These are phyloP conservation scores for Meyerozyma sp. DNA, from an alignment of 1,139 yeast species.

Conservation along the genomic window DNA sequence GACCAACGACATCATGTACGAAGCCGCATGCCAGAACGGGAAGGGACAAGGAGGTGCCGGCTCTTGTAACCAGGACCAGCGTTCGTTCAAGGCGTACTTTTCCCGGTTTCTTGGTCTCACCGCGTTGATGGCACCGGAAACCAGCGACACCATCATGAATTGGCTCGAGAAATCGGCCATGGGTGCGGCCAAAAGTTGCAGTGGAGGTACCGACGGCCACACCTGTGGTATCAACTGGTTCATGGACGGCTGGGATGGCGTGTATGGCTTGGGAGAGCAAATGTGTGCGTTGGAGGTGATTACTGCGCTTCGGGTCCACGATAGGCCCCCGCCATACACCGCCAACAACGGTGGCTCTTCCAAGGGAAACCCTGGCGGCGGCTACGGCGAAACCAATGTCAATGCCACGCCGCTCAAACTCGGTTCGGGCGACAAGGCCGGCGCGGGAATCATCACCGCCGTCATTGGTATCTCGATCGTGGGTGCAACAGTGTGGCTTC, in stretches of 20 bases:
- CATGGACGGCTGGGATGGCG: conserved; percentile 50
- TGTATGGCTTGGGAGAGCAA: conserved; percentile 75
- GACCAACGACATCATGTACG: conserved; percentile 48
- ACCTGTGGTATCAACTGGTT: conserved; percentile 74
- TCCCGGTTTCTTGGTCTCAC: conserved; percentile 62
- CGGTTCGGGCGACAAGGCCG: conserved; percentile 10
- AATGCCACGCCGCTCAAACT: conserved; percentile 7
- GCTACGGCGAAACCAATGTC: conserved; percentile 23
- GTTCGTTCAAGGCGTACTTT: conserved; percentile 71
- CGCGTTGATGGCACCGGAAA: conserved; percentile 49
- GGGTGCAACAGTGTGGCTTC: conserved; percentile 12
- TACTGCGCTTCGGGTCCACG: conserved; percentile 23
- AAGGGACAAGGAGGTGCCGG: conserved; percentile 8
- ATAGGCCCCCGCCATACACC: conserved; percentile 29
- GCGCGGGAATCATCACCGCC: conserved; percentile 13
- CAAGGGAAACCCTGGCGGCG: conserved; percentile 42
- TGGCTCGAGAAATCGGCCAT: conserved; percentile 42
- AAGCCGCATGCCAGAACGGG: conserved; percentile 54
- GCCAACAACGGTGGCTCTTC: conserved; percentile 43
- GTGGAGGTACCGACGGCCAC: conserved; percentile 70
- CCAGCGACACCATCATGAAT: conserved; percentile 35
- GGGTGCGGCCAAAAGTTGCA: conserved; percentile 68
- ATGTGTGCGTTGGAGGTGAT: conserved; percentile 71
- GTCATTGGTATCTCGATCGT: conserved; percentile 10
- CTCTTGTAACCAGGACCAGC: conserved; percentile 68